phyloP scores from a whole-genome alignment of 2,329 filamentous ascomycete species.

The Hypoxylon sp. region DNA sequence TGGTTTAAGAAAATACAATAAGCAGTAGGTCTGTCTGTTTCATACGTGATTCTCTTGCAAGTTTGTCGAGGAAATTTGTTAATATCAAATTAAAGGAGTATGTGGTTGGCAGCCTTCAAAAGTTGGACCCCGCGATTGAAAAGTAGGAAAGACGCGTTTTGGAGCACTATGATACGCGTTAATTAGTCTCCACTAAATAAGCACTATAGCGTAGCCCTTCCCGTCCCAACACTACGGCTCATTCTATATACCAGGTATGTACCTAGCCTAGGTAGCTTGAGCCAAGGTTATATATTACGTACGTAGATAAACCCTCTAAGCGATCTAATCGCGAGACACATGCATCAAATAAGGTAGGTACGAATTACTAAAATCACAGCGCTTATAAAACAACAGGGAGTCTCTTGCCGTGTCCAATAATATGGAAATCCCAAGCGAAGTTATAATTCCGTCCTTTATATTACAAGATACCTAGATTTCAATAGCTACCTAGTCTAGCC shows the following conservation, averaged over 20 bases:
- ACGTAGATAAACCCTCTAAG: background rate
- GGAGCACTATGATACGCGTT: conserved; percentile 32
- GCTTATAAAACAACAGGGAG: background rate
- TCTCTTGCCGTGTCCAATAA: background rate
- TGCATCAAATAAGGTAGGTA: background rate
- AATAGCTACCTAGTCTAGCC: conserved; percentile 21
- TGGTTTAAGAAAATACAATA: background rate
- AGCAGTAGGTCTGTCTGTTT: background rate
- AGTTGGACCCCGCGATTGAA: conserved; percentile 31
- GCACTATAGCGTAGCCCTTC: background rate
- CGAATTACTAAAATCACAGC: background rate
- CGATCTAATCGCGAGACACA: background rate
- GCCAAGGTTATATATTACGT: background rate
- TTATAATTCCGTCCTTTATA: conserved; percentile 35
- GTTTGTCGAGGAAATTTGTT: background rate
- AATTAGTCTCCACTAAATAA: conserved; percentile 29
- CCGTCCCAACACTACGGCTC: background rate
- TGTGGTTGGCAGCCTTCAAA: conserved; percentile 13
- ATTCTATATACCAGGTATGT: background rate
- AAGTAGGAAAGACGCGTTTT: conserved; percentile 44
- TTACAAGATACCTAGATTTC: conserved; percentile 43
- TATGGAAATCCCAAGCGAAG: conserved; percentile 5
- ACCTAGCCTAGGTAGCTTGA: conserved; percentile 9
- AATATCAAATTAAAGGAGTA: background rate
- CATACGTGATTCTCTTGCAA: background rate